phyloP scores from a whole-genome alignment of 2,329 filamentous ascomycete species.

The Diaporthe nobilis region DNA sequence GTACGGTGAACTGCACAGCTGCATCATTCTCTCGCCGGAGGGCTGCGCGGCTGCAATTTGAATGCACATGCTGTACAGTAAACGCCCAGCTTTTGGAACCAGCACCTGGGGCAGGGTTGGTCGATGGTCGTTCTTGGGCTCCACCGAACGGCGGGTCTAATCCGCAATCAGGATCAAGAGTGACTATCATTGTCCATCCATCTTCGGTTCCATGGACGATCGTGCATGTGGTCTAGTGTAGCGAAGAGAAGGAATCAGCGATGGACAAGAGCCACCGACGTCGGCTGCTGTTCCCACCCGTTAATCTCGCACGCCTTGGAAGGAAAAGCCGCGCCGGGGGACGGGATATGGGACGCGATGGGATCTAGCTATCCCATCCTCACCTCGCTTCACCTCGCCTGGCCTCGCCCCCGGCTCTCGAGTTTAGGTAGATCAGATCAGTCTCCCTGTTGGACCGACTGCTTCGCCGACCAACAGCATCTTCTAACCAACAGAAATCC shows the following conservation, averaged over 20 bases:
- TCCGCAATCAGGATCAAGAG: conserved; percentile 12
- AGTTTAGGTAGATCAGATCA: background rate
- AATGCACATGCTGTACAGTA: background rate
- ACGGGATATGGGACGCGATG: background rate
- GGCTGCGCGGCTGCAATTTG: background rate
- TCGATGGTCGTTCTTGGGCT: background rate
- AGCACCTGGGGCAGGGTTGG: background rate
- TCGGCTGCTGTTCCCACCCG: background rate
- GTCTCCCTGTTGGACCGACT: background rate
- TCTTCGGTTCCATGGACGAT: background rate
- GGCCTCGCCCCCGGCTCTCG: background rate
- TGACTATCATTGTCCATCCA: background rate
- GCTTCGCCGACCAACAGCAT: background rate
- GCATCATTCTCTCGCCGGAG: background rate
- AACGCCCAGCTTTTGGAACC: background rate
- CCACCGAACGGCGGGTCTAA: background rate
- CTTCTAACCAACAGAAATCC: conserved; percentile 11
- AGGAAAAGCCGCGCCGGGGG: background rate
- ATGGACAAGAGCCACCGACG: background rate
- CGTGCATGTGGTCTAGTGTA: background rate
- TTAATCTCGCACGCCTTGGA: background rate
- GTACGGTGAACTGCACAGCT: background rate
- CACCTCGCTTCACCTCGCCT: conserved; percentile 8
- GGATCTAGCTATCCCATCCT: background rate
- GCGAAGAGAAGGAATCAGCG: conserved; percentile 11